A percentile compares a stretch with the other conserved stretches of the same genome.
Evolutionary conservation across 2,329 filamentous ascomycete species (phyloP).

Genomic region (Ilyonectria sp.): DNA sequence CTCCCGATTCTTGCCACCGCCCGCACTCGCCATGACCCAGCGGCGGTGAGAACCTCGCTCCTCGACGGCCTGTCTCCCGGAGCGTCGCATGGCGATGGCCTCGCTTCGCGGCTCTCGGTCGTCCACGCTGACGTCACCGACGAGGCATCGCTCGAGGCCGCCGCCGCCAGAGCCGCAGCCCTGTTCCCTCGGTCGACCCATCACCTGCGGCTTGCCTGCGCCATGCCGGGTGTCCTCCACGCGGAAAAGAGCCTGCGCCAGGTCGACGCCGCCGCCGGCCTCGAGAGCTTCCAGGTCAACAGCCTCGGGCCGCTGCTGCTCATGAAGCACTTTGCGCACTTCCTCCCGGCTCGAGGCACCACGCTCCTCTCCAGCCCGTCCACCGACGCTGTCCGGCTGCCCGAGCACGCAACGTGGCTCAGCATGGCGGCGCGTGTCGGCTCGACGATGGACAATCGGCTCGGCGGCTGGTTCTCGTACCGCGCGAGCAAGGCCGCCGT

Average conservation of each 20-base stretch:
- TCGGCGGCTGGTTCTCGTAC: conserved; percentile 88
- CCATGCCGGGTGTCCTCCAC: conserved; percentile 79
- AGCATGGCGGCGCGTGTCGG: conserved; percentile 86
- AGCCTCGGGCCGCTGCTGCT: conserved; percentile 81
- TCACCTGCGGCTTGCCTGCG: conserved; percentile 79
- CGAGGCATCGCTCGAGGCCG: conserved; percentile 73
- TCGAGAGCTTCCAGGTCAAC: conserved; percentile 82
- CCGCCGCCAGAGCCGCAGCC: conserved; percentile 64
- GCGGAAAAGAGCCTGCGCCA: conserved; percentile 80
- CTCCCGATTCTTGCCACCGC: conserved; percentile 64
- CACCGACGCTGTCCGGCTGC: conserved; percentile 55
- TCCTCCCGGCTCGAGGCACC: conserved; percentile 73
- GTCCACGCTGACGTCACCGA: conserved; percentile 66
- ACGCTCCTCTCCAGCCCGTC: conserved; percentile 48
- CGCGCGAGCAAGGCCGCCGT: conserved; percentile 83
- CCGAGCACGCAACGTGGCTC: conserved; percentile 74
- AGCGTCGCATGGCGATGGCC: conserved; percentile 28
- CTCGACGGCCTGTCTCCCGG: conserved; percentile 48
- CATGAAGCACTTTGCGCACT: conserved; percentile 80
- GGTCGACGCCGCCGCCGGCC: conserved; percentile 72
- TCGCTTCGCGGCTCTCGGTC: conserved; percentile 57
- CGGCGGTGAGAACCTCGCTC: conserved; percentile 53
- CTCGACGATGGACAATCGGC: conserved; percentile 78
- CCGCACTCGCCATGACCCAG: conserved; percentile 53
- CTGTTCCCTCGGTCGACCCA: conserved; percentile 66